Conservation (phyloP, 495 filamentous ascomycete species). For the Talaromyces ruber region DNA sequence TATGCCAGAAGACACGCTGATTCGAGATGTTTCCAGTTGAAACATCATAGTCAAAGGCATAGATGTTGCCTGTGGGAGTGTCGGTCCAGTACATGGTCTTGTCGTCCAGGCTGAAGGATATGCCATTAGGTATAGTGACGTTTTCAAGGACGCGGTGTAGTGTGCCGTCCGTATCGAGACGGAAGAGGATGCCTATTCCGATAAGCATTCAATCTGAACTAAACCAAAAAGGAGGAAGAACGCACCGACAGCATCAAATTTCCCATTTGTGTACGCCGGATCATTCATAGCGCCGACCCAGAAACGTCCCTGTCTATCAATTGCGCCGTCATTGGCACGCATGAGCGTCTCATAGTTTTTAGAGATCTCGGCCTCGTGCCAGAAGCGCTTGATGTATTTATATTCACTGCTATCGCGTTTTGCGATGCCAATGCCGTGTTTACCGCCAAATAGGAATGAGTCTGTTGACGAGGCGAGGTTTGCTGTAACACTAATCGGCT, state of each 20-base stretch:
- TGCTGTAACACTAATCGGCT: slow-evolving; percentile 56
- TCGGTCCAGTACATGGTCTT: slow-evolving; percentile 81
- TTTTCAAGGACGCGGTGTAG: slow-evolving; percentile 51
- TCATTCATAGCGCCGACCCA: slow-evolving; percentile 93
- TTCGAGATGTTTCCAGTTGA: slow-evolving; percentile 55
- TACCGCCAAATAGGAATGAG: slow-evolving; percentile 1
- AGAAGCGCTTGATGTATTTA: slow-evolving; percentile 3
- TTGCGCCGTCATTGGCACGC: slow-evolving; percentile 73
- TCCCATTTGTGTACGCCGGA: slow-evolving; percentile 16
- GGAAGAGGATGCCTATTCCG: slow-evolving; percentile 47
- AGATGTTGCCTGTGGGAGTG: slow-evolving; percentile 63
- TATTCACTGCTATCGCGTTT: slow-evolving; percentile 1
- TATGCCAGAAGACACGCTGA: slow-evolving; percentile 56
- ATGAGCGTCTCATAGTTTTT: slow-evolving; percentile 26
- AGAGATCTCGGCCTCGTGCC: slow-evolving; percentile 3
- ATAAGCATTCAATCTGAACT: neutral
- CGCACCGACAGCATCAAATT: slow-evolving; percentile 6
- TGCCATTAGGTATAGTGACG: slow-evolving; percentile 80
- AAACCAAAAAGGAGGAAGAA: neutral
- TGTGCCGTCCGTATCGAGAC: slow-evolving; percentile 52
- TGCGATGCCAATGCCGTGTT: slow-evolving; percentile 5
- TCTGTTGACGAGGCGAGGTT: slow-evolving; percentile 44
- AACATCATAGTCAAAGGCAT: slow-evolving; percentile 65
- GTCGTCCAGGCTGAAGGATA: slow-evolving; percentile 62
- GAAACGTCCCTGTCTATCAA: slow-evolving; percentile 74